Evolutionary conservation across 208 protist genomes (phyloP), one percentile per base, ranked within the genome.

Genomic region (Trypanosomatidae sp.): DNA sequence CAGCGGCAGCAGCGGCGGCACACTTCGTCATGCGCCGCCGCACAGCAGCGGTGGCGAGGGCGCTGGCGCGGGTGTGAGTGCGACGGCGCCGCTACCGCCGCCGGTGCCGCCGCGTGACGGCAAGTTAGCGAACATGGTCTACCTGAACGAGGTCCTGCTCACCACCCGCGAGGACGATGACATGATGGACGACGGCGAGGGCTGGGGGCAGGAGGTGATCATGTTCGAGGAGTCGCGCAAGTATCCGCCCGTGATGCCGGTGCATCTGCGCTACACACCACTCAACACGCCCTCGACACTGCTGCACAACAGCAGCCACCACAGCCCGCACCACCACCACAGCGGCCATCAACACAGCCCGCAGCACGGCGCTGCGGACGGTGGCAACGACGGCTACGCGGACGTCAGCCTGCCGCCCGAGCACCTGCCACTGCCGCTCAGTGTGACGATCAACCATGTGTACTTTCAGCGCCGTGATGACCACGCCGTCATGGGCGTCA

Each of bases 381-480:
- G 33, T 38, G 3, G 33, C 15, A n/a, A 18, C 33, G 15, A 2
- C 33, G 3, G 15, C 33, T n/a, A 18, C 33, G 15, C 15, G 33
- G 33, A 2, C 2, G 15, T 38, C 33, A 3, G 33, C 4, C 33
- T 6, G 42, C 21, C 5, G n/a, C 71, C 78, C 4, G 83, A 88
- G 61, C 63, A 89, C 52, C 72, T 94, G 23, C 86, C 86, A 15
- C 56, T 90, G 26, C 86, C 86, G 7, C 71, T 90, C 32, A 88
- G 73, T 48, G 86, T 90, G 16, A 92, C 86, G 10, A 85, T 94
- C 57, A 94, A 94, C 53, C 86, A 94, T 58, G 77, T 90, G 33
- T 94, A 94, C 66, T 94, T 94, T 59, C 83, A 91, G 64, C 72
- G 74, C 30, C 65, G 82, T 20, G 86, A 89, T 33, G 71, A 91